A percentile compares a stretch with the other conserved stretches of the same genome.
phyloP scores from a whole-genome alignment of 75 land plant species.

The Selaginella tamariscina region DNA sequence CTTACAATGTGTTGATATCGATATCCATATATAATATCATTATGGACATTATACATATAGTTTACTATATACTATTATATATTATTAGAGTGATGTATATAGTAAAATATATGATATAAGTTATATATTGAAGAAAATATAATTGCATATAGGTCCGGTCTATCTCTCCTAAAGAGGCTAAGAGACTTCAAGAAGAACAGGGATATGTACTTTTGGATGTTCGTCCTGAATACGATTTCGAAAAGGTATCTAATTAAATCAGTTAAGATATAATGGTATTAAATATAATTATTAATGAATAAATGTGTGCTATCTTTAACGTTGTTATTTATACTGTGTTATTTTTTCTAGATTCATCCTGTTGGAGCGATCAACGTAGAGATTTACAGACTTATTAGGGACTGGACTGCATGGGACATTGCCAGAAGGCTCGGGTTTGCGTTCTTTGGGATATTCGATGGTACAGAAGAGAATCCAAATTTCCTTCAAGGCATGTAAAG shows the following conservation, averaged over 20 bases:
- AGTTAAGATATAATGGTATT: too few species aligned
- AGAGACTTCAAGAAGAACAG: slow-evolving; percentile 70
- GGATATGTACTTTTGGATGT: slow-evolving; percentile 86
- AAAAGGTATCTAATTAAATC: too few species aligned
- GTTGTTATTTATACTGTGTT: not conserved
- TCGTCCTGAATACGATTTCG: slow-evolving; percentile 83
- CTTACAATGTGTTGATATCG: not conserved
- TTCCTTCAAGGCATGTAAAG: slow-evolving; percentile 47
- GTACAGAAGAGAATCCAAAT: slow-evolving; percentile 96
- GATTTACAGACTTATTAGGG: slow-evolving; percentile 89
- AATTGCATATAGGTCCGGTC: slow-evolving; percentile 59
- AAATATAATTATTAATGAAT: too few species aligned
- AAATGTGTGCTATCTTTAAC: not conserved
- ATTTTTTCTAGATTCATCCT: slow-evolving; percentile 51
- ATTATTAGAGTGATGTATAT: not conserved
- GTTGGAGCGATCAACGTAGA: slow-evolving; percentile 82
- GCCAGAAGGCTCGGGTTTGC: slow-evolving; percentile 88
- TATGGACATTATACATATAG: not conserved
- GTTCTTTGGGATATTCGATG: slow-evolving; percentile 89
- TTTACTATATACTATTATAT: not conserved
- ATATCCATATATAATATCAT: not conserved
- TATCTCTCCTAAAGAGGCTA: slow-evolving; percentile 81
- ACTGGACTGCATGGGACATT: slow-evolving; percentile 99
- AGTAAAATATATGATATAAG: not conserved
- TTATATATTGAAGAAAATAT: not conserved